Conservation (phyloP, 805 yeast genomes). For the Candida morakotiae region DNA sequence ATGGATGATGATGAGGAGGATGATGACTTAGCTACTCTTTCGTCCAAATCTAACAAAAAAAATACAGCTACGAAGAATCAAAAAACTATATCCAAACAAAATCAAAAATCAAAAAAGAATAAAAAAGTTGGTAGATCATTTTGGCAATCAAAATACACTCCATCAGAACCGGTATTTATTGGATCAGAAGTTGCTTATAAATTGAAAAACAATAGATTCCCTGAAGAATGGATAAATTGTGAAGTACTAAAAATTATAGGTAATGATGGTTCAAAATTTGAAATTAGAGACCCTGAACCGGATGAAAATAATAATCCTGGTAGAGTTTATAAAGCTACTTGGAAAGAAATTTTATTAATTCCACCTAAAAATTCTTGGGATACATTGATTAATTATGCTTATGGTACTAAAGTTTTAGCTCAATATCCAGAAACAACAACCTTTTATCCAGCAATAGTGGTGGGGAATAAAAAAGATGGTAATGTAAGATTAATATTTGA, state of each 20-base stretch:
- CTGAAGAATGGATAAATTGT: constrained; percentile 97
- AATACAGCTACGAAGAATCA: constrained; percentile 2
- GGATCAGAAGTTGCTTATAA: constrained; percentile 90
- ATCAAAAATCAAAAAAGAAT: constrained; percentile 7
- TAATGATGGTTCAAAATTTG: constrained; percentile 71
- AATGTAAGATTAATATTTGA: constrained; percentile 80
- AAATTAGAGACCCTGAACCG: constrained; percentile 97
- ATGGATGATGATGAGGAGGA: constrained; percentile 1
- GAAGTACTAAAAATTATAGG: constrained; percentile 73
- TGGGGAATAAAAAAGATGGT: constrained; percentile 70
- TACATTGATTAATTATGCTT: constrained; percentile 51
- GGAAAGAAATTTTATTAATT: constrained; percentile 74
- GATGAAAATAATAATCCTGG: constrained; percentile 91
- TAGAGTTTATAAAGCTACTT: constrained; percentile 74
- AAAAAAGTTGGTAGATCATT: constrained; percentile 41
- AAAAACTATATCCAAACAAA: constrained; percentile 10
- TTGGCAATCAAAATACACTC: constrained; percentile 54
- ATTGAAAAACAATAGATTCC: constrained; percentile 54
- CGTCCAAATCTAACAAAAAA: background rate
- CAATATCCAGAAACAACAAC: constrained; percentile 97
- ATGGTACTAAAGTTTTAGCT: constrained; percentile 82
- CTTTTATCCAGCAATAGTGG: constrained; percentile 90
- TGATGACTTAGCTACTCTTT: background rate
- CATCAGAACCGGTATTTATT: constrained; percentile 51
- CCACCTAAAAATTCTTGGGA: constrained; percentile 41